phyloP scores from a whole-genome alignment of 2,329 filamentous ascomycete species.

The Colletotrichum abscissum region DNA sequence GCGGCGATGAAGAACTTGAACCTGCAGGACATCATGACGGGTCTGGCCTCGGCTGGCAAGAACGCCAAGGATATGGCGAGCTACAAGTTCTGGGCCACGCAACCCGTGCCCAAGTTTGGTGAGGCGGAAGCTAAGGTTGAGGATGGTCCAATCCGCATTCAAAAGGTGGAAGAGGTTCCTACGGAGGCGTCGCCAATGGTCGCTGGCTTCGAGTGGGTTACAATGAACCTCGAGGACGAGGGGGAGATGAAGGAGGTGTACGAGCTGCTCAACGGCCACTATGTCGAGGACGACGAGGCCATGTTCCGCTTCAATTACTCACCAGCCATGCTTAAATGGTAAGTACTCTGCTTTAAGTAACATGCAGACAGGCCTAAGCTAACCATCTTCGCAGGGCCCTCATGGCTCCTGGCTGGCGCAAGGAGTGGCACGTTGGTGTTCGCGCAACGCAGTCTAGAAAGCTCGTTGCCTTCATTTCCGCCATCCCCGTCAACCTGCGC shows the following conservation, averaged over 20 bases:
- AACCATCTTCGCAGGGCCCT: slow-evolving; percentile 73
- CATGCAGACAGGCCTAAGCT: not conserved
- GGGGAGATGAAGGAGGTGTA: slow-evolving; percentile 89
- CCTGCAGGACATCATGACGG: slow-evolving; percentile 79
- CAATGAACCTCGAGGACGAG: slow-evolving; percentile 84
- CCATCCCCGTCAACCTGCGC: slow-evolving; percentile 85
- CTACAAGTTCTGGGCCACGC: slow-evolving; percentile 99
- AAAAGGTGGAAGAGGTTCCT: slow-evolving; percentile 81
- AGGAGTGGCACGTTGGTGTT: slow-evolving; percentile 95
- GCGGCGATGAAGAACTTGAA: slow-evolving; percentile 71
- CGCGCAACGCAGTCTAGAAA: slow-evolving; percentile 85
- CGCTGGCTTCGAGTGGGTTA: slow-evolving; percentile 93
- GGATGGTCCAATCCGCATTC: slow-evolving; percentile 87
- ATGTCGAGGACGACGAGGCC: slow-evolving; percentile 96
- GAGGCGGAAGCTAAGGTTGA: slow-evolving; percentile 65
- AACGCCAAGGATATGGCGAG: slow-evolving; percentile 96
- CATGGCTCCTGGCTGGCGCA: slow-evolving; percentile 93
- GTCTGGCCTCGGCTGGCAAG: slow-evolving; percentile 81
- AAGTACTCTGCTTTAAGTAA: slow-evolving; percentile 42
- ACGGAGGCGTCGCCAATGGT: slow-evolving; percentile 81
- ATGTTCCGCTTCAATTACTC: slow-evolving; percentile 99
- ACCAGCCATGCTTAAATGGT: slow-evolving; percentile 89
- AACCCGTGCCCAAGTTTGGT: slow-evolving; percentile 90
- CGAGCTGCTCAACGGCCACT: slow-evolving; percentile 91
- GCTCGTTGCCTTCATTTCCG: slow-evolving; percentile 95